Evolutionary conservation across 2,329 filamentous ascomycete genomes (phyloP).

Genomic region (Exophiala phaeomuriformis): DNA sequence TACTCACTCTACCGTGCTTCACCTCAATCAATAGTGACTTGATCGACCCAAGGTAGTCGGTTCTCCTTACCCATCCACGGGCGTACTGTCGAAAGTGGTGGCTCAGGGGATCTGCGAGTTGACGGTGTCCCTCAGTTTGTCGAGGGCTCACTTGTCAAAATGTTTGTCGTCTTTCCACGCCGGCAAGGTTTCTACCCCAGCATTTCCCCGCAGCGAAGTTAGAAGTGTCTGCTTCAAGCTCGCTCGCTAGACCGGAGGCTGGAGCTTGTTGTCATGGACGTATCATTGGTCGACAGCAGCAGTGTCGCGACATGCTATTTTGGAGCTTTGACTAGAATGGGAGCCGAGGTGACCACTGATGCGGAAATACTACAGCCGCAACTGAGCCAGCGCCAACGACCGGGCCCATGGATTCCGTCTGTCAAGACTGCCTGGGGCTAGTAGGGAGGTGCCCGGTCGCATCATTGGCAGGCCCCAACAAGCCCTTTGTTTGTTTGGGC

Average conservation of each 20-base stretch:
- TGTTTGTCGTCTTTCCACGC: background rate
- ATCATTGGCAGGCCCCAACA: background rate
- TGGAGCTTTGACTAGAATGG: conserved; percentile 14
- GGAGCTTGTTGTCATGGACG: background rate
- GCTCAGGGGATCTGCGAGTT: too few species aligned
- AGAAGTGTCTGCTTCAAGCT: conserved; percentile 4
- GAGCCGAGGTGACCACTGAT: background rate
- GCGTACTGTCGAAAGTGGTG: too few species aligned
- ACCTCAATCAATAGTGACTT: background rate
- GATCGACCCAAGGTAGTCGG: too few species aligned
- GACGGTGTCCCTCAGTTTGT: too few species aligned
- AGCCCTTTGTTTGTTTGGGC: background rate
- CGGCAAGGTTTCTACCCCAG: conserved; percentile 14
- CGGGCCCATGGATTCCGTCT: conserved; percentile 6
- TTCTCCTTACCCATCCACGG: too few species aligned
- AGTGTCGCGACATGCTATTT: background rate
- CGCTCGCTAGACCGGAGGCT: conserved; percentile 16
- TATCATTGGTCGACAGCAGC: conserved; percentile 9
- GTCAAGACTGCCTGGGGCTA: conserved; percentile 2
- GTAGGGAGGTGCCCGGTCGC: conserved; percentile 2
- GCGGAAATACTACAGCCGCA: background rate
- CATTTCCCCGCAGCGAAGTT: conserved; percentile 20
- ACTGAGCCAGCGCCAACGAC: conserved; percentile 9
- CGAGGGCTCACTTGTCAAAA: too few species aligned
- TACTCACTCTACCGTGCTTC: background rate